Evolutionary conservation across 2,329 filamentous ascomycete genomes (phyloP).

Genomic region (Purpureocillium lavendulum): DNA sequence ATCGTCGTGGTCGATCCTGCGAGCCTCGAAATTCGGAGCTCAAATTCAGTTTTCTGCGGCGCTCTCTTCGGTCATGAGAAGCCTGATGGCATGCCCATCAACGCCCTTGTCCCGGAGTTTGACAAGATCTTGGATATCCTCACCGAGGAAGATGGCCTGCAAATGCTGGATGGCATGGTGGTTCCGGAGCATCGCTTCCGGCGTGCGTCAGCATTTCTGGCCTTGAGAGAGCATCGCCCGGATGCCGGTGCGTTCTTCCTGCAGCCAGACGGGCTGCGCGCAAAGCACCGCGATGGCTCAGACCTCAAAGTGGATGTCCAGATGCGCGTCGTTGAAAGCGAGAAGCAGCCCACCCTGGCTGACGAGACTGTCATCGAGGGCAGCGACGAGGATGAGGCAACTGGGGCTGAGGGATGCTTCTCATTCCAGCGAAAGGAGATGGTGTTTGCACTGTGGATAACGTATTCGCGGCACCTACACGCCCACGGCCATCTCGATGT

Average conservation of each 20-base stretch:
- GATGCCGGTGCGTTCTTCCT: slow-evolving; percentile 75
- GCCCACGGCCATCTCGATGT: slow-evolving; percentile 51
- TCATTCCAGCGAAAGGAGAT: slow-evolving; percentile 57
- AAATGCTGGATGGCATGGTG: slow-evolving; percentile 86
- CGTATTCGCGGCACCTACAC: slow-evolving; percentile 88
- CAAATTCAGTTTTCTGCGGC: slow-evolving; percentile 89
- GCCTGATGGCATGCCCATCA: slow-evolving; percentile 73
- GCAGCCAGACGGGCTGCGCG: slow-evolving; percentile 74
- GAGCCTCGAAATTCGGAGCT: slow-evolving; percentile 74
- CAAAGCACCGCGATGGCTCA: slow-evolving; percentile 81
- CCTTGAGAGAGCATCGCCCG: slow-evolving; percentile 71
- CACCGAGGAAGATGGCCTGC: slow-evolving; percentile 77
- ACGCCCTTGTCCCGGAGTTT: slow-evolving; percentile 76
- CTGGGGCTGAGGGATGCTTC: slow-evolving; percentile 30
- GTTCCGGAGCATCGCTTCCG: slow-evolving; percentile 95
- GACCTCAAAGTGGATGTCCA: slow-evolving; percentile 93
- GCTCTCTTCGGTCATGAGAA: slow-evolving; percentile 85
- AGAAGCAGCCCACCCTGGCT: slow-evolving; percentile 54
- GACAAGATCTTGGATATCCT: slow-evolving; percentile 75
- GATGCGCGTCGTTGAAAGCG: slow-evolving; percentile 91
- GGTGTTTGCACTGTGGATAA: slow-evolving; percentile 94
- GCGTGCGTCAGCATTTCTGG: slow-evolving; percentile 75
- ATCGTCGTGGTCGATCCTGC: slow-evolving; percentile 86
- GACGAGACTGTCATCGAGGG: slow-evolving; percentile 58
- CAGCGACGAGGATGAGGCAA: slow-evolving; percentile 44